Base-by-base conservation (phyloP, 176 grass and related monocot species). In the Ananas comosus region DNA sequence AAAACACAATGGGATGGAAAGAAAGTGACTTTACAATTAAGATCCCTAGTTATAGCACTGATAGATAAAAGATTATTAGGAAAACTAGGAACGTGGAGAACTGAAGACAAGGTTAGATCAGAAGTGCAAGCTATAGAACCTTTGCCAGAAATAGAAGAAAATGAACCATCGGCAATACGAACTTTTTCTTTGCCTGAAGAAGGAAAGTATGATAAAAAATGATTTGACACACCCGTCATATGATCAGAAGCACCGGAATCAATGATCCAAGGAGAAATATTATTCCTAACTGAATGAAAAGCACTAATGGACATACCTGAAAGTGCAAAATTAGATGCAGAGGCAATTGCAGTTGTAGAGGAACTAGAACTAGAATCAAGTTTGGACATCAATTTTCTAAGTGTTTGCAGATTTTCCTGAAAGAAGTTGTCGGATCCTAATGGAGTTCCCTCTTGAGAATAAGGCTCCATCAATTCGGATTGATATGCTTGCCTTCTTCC, bases 41-140 rank as follows among this genome's bases (percentile, higher is more conserved):
- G 21, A 19, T 50, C 42, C 29, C 71, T 28, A 10, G 21, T 63
- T 3, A 72, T 29, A 4, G 49, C 63, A 21, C 21, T 70, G 12
- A 79, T 16, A 2, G 57, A 79, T 5, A 70, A 12, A 12, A 79
- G 19, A 9, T 64, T 79, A 27, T 23, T n/a, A 2, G 17, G 17
- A 13, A 77, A 68, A 48, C 18, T 53, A 13, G 21, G 48, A 19
- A 79, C 57, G 29, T 64, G 11, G 0, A 79, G 17, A 5, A 71
- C 49, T 1, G 22, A 14, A 9, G 67, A 64, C 2, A 72, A 0
- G 3, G 23, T 64, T 3, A 72, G 48, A 13, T 13, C 17, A 13
- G 7, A 7, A 0, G 68, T 71, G 69, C 57, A 47, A 0, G 0
- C 1, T 1, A 64, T 16, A 1, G n/a, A 42, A 23, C 68, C 68